Percentiles rank a stretch among this genome's conserved stretches.
Conservation (phyloP, 352 stramenopile genomes). For the Phytophthora foliorum region DNA sequence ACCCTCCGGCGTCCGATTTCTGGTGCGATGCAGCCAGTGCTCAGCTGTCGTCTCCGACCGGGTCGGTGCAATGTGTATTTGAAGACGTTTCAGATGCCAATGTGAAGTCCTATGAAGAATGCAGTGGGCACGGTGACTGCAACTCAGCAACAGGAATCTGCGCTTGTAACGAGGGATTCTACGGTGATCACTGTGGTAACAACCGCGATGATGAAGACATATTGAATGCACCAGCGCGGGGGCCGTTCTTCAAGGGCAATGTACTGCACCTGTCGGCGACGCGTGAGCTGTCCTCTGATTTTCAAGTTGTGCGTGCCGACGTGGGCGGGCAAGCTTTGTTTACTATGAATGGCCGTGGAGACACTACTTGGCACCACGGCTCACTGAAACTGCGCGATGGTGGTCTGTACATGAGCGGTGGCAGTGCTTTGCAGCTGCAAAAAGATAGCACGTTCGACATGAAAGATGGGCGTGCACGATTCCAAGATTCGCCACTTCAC, state of each 20-base stretch:
- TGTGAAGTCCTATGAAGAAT: constrained; percentile 68
- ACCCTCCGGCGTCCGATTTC: constrained; percentile 62
- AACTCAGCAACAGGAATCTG: constrained; percentile 61
- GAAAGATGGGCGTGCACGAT: constrained; percentile 48
- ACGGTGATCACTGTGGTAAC: constrained; percentile 76
- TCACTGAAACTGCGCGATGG: constrained; percentile 35
- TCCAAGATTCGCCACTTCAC: constrained; percentile 52
- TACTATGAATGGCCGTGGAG: constrained; percentile 71
- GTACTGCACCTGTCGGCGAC: constrained; percentile 64
- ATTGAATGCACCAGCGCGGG: constrained; percentile 51
- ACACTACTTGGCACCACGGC: constrained; percentile 43
- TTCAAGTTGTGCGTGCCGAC: constrained; percentile 79
- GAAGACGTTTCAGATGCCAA: constrained; percentile 48
- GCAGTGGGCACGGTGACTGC: constrained; percentile 68
- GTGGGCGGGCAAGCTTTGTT: constrained; percentile 57
- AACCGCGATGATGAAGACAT: constrained; percentile 74
- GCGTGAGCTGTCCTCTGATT: constrained; percentile 54
- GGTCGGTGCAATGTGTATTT: constrained; percentile 53
- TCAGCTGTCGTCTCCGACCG: constrained; percentile 27
- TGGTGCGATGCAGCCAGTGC: constrained; percentile 60
- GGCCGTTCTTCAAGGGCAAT: constrained; percentile 80
- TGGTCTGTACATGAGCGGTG: constrained; percentile 35
- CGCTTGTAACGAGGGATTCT: constrained; percentile 69
- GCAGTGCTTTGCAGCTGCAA: constrained; percentile 51
- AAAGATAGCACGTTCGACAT: constrained; percentile 55